phyloP scores from a whole-genome alignment of 257 asterid species.

The Fraxinus quadrangulata region DNA sequence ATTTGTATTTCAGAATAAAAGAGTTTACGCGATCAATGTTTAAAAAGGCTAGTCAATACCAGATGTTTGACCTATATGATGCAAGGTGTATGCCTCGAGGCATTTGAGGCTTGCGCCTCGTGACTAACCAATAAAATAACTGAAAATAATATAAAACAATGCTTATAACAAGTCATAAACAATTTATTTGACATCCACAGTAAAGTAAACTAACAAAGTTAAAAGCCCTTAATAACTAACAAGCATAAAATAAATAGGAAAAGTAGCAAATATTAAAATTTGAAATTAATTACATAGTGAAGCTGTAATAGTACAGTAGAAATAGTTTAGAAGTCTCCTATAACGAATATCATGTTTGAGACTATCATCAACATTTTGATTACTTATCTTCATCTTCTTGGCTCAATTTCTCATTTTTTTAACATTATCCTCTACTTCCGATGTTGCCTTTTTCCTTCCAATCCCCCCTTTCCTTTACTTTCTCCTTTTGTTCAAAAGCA shows the following conservation, averaged over 20 bases:
- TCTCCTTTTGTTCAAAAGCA: neutral
- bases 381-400: neutral
- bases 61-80: neutral
- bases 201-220: neutral
- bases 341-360: neutral
- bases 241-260: neutral
- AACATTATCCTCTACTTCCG: neutral
- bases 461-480: neutral
- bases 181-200: neutral
- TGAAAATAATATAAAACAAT: neutral
- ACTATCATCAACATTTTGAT: neutral
- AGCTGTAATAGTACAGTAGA: neutral
- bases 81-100: neutral
- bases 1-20: slow-evolving; percentile 9
- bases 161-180: neutral
- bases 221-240: neutral
- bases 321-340: slow-evolving; percentile 4
- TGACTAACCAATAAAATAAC: neutral
- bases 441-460: neutral
- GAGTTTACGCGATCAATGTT: neutral
- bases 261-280: neutral
- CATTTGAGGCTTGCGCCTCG: neutral
- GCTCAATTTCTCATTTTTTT: neutral
- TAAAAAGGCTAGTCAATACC: neutral
- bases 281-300: neutral